Percentiles rank a stretch among this genome's conserved stretches.
phyloP scores from a whole-genome alignment of 495 filamentous ascomycete species.

The Daldinia loculata region DNA sequence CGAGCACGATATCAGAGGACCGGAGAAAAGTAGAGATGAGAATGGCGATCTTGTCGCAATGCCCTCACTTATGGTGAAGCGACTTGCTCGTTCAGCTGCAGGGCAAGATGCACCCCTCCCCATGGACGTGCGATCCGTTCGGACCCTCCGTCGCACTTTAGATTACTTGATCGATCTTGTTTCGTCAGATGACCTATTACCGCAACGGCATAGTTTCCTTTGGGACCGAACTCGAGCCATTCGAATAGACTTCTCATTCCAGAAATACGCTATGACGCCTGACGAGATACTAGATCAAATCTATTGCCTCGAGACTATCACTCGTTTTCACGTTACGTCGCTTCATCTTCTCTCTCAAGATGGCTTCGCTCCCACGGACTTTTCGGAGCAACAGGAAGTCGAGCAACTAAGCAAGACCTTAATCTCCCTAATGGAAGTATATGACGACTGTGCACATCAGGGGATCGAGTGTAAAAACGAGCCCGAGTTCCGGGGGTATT shows the following conservation, averaged over 20 bases:
- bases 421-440: conserved; percentile 86
- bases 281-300: conserved; percentile 74
- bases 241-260: conserved; percentile 88
- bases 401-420: conserved; percentile 92
- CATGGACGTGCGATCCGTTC: conserved; percentile 87
- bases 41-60: conserved; percentile 50
- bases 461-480: conserved; percentile 70
- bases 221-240: conserved; percentile 95
- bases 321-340: conserved; percentile 88
- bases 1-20: conserved; percentile 62
- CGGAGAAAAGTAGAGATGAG: conserved; percentile 59
- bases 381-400: conserved; percentile 86
- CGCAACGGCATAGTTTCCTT: conserved; percentile 81
- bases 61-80: conserved; percentile 71
- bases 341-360: conserved; percentile 81
- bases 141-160: conserved; percentile 74
- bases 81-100: conserved; percentile 87
- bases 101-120: conserved; percentile 91
- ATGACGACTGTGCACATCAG: conserved; percentile 72
- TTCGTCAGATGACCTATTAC: conserved; percentile 67
- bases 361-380: conserved; percentile 71
- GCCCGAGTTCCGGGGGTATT: conserved; percentile 89
- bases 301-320: conserved; percentile 86
- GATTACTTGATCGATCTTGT: conserved; percentile 86
- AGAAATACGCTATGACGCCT: conserved; percentile 71